Evolutionary conservation across 2,329 filamentous ascomycete species (phyloP), one percentile per base, ranked within the genome.

Genomic region (Pseudogymnoascus sp.): DNA sequence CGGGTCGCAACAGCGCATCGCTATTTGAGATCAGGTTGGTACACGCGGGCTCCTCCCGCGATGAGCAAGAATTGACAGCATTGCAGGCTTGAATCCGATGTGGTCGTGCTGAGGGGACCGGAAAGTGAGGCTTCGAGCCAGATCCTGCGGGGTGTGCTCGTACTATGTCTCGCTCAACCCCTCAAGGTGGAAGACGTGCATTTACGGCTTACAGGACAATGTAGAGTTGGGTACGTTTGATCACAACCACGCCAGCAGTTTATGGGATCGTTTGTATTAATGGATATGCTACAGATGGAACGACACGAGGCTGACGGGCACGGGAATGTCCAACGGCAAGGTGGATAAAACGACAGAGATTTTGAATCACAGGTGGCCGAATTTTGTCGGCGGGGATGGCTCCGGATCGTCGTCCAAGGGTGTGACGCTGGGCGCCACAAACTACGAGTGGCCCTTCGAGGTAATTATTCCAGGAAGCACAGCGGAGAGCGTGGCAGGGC

Each of bases 401-500:
- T 63, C 80, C 74, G 71, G 78, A 38, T 71, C 69, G 20, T 70
- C 70, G 72, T 54, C 79, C 75, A 81, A 79, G 71, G 84, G 81
- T 68, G 78, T 79, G 65, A 80, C 81, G 6, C 77, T 93, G 25
- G 79, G 81, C 4, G 83, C 87, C 25, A 89, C 88, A 64, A 93
- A 93, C 74, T 91, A 94, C 74, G 89, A 92, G 73, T 93, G 88
- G 76, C 88, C 88, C 0, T 93, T 94, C 72, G 86, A 91, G 67
- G 78, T 87, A 62, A 79, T 88, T 62, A 77, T 93, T n/a, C 82
- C 87, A 14, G 89, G 89, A 62, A 77, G 83, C 68, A 86, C 81
- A 22, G 83, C 90, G 16, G 94, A 97, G 80, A 96, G 91, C 70
- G 84, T 99, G 39, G 94, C 97, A 75, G 94, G 94, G 3, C 79